phyloP scores from a whole-genome alignment of 2,329 filamentous ascomycete species.

The Cytospora piceicola region DNA sequence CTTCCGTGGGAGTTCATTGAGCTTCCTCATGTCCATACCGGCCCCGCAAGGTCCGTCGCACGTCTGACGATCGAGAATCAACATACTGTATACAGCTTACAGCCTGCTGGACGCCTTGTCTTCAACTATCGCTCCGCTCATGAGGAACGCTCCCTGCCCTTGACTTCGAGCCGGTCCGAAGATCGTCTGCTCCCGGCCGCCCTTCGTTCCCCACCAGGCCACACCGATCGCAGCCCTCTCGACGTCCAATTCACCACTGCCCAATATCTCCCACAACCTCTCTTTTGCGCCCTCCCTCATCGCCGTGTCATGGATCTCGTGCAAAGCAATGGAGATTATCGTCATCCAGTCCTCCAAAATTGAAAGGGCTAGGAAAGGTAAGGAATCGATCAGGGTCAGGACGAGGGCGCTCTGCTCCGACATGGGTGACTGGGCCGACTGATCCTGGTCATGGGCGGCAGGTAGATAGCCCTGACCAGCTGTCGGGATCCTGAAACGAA shows the following conservation, averaged over 20 bases:
- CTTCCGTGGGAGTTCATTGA: background rate
- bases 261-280: constrained; percentile 79
- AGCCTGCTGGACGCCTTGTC: constrained; percentile 43
- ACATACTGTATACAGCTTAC: constrained; percentile 35
- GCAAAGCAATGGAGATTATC: constrained; percentile 69
- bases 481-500: constrained; percentile 67
- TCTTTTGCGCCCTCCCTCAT: constrained; percentile 69
- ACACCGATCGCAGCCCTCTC: constrained; percentile 79
- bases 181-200: constrained; percentile 57
- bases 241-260: constrained; percentile 85
- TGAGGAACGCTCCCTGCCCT: constrained; percentile 45
- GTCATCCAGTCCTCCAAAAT: constrained; percentile 82
- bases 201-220: constrained; percentile 77
- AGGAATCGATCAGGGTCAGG: constrained; percentile 76
- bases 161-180: constrained; percentile 35
- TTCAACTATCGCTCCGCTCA: constrained; percentile 57
- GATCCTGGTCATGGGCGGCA: constrained; percentile 44
- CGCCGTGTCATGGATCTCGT: constrained; percentile 61
- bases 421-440: constrained; percentile 43
- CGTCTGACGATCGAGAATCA: background rate
- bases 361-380: constrained; percentile 72
- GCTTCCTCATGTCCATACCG: background rate
- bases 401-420: constrained; percentile 81
- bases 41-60: constrained; percentile 1
- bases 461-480: constrained; percentile 49